Percentiles rank a stretch among this genome's conserved stretches.
Evolutionary conservation across 2,329 filamentous ascomycete genomes (phyloP).

Genomic region (Colletotrichum sp.): DNA sequence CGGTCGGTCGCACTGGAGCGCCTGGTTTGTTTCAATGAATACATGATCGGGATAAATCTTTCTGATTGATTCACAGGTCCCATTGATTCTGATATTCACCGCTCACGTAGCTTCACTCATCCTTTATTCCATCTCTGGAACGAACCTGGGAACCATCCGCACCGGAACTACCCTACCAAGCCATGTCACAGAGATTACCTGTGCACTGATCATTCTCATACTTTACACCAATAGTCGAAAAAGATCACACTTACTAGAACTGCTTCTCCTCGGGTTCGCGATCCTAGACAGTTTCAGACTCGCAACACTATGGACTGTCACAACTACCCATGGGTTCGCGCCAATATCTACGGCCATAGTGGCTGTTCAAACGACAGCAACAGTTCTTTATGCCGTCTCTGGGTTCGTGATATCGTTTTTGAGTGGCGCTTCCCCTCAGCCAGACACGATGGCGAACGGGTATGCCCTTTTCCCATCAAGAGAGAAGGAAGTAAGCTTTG

Average conservation of each 20-base stretch:
- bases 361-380: background rate
- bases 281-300: background rate
- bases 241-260: background rate
- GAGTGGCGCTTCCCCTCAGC: background rate
- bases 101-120: background rate
- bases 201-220: background rate
- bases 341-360: background rate
- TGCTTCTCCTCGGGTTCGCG: background rate
- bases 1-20: background rate
- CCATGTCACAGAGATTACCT: background rate
- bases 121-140: background rate
- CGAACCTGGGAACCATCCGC: background rate
- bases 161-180: background rate
- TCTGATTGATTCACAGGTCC: background rate
- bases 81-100: background rate
- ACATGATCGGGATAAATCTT: background rate
- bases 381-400: background rate
- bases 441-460: background rate
- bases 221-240: background rate
- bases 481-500: background rate
- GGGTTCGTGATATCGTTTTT: background rate
- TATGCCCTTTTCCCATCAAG: background rate
- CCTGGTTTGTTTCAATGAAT: background rate
- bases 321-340: background rate
- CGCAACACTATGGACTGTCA: background rate